A percentile compares a stretch with the other conserved stretches of the same genome.
Evolutionary conservation across 306 rosid genomes (phyloP).

Genomic region (Cotoneaster glaucophyllus): DNA sequence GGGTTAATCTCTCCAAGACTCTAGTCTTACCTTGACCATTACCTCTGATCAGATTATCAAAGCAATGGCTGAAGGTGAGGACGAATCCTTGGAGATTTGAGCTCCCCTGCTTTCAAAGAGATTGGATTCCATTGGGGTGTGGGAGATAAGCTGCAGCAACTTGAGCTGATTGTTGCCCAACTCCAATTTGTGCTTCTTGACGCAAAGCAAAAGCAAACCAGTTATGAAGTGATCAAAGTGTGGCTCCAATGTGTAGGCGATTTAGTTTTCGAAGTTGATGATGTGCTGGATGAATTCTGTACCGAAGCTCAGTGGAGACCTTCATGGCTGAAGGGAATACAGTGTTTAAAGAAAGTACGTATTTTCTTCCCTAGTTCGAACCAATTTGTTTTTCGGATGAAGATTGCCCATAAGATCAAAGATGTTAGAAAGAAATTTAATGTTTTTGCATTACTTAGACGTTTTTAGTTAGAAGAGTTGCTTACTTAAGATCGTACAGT

Average conservation of each 20-base stretch:
- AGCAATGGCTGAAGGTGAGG: too few species aligned
- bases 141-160: constrained; percentile 1
- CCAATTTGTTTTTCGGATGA: too few species aligned
- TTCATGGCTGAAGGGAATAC: background rate
- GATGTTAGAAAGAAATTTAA: too few species aligned
- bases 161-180: background rate
- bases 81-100: too few species aligned
- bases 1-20: too few species aligned
- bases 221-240: background rate
- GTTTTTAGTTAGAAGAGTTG: too few species aligned
- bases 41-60: too few species aligned
- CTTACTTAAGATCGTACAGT: too few species aligned
- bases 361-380: background rate
- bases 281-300: constrained; percentile 22
- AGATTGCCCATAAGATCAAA: too few species aligned
- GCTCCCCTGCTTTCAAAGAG: too few species aligned
- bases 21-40: too few species aligned
- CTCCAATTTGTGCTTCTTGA: constrained; percentile 17
- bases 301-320: constrained; percentile 13
- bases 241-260: constrained; percentile 22
- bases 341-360: background rate
- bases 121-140: background rate
- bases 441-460: too few species aligned
- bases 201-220: constrained; percentile 18
- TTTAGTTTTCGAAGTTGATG: constrained; percentile 16